A percentile compares a stretch with the other conserved stretches of the same genome.
Evolutionary conservation across 2,329 filamentous ascomycete species (phyloP).

Genomic region (Trichophyton schoenleinii): DNA sequence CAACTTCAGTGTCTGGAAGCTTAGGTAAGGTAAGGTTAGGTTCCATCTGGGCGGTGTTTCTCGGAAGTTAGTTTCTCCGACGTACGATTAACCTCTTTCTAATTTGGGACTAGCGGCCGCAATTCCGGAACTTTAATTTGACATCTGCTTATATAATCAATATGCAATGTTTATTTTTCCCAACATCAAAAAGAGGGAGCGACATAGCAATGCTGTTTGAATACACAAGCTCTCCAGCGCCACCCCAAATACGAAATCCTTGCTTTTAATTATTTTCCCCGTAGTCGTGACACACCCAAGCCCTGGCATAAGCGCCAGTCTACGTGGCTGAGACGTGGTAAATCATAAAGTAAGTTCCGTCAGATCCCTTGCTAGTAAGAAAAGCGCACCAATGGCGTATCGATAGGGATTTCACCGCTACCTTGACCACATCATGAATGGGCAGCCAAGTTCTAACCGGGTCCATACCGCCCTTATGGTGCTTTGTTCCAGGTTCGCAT

Average conservation of each 20-base stretch:
- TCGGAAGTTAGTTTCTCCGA: not conserved
- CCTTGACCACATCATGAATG: not conserved
- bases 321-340: not conserved
- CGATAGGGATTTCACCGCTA: not conserved
- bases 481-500: not conserved
- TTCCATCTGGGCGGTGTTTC: too few species aligned
- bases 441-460: not conserved
- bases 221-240: not conserved
- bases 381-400: slow-evolving; percentile 1
- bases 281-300: not conserved
- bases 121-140: not conserved
- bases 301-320: not conserved
- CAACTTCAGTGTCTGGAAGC: not conserved
- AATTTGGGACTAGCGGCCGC: not conserved
- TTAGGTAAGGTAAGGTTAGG: too few species aligned
- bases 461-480: slow-evolving; percentile 1
- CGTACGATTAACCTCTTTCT: not conserved
- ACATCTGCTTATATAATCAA: not conserved
- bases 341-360: not conserved
- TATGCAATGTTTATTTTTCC: not conserved
- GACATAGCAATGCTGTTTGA: not conserved
- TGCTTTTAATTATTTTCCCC: not conserved
- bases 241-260: not conserved
- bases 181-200: not conserved
- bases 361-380: not conserved